phyloP scores from a whole-genome alignment of 176 grass and related monocot genomes.

The Triticum monococcum region DNA sequence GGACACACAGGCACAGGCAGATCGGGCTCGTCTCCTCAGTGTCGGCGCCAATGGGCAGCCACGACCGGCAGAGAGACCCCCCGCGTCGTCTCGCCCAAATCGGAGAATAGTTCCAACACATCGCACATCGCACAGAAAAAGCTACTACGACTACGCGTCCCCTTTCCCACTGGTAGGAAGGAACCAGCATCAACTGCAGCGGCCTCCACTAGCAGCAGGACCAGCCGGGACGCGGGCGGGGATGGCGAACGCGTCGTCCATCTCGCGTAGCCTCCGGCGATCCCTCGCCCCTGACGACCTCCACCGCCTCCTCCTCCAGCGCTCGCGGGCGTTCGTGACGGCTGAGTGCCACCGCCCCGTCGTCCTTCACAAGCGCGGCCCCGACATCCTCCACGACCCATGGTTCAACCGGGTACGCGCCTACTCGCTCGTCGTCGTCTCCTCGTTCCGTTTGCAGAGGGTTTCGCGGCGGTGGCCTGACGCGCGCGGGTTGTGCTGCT shows the following conservation, averaged over 20 bases:
- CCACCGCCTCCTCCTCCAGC: constrained; percentile 28
- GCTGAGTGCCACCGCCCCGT: constrained; percentile 78
- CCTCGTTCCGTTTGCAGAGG: not conserved
- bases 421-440: not conserved
- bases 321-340: constrained; percentile 53
- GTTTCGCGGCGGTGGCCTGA: not conserved
- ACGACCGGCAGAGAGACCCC: not conserved
- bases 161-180: not conserved
- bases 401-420: constrained; percentile 81
- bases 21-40: not conserved
- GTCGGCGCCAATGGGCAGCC: not conserved
- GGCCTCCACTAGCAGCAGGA: not conserved
- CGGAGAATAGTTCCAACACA: constrained; percentile 6
- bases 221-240: not conserved
- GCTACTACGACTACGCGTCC: not conserved
- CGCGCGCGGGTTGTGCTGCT: not conserved
- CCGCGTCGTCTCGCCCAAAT: constrained; percentile 14
- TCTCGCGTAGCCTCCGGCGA: constrained; percentile 60
- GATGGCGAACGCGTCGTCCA: constrained; percentile 47
- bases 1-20: too few species aligned
- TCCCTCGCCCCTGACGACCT: constrained; percentile 39
- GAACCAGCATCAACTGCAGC: not conserved
- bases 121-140: not conserved
- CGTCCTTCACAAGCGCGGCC: constrained; percentile 79
- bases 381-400: constrained; percentile 96